Percentiles rank a stretch among this genome's conserved stretches.
These are phyloP conservation scores for Penicillium waksmanii DNA, from an alignment of 495 filamentous ascomycete species.

Conservation along the genomic window DNA sequence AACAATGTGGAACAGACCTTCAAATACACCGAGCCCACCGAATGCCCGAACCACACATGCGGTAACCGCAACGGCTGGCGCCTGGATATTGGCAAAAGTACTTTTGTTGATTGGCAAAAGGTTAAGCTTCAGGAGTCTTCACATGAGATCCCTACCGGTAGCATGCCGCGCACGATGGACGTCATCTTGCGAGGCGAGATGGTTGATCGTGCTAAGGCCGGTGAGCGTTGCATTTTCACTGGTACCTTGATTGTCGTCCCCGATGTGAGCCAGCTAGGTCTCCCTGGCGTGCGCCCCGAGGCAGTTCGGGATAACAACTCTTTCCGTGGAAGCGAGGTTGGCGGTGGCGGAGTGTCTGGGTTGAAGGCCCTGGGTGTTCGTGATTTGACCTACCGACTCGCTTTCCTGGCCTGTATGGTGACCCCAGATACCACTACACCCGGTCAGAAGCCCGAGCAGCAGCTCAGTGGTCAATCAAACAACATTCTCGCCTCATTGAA, in stretches of 20 bases:
- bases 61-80: slow-evolving; percentile 89
- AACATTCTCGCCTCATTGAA: slow-evolving; percentile 85
- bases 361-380: slow-evolving; percentile 91
- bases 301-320: slow-evolving; percentile 83
- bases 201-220: slow-evolving; percentile 94
- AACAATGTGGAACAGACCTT: slow-evolving; percentile 97
- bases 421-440: slow-evolving; percentile 85
- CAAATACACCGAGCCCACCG: slow-evolving; percentile 92
- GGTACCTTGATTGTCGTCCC: slow-evolving; percentile 95
- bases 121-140: slow-evolving; percentile 97
- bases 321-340: slow-evolving; percentile 75
- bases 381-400: slow-evolving; percentile 95
- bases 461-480: slow-evolving; percentile 68
- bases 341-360: slow-evolving; percentile 82
- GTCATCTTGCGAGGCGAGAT: slow-evolving; percentile 98
- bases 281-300: slow-evolving; percentile 83
- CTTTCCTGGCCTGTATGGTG: slow-evolving; percentile 97
- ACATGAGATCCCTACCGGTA: slow-evolving; percentile 96
- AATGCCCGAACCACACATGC: slow-evolving; percentile 93
- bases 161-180: slow-evolving; percentile 98
- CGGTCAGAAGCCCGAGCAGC: slow-evolving; percentile 65
- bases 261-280: slow-evolving; percentile 91
- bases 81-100: slow-evolving; percentile 93
- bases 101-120: slow-evolving; percentile 99
- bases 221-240: slow-evolving; percentile 97